Percentiles rank a stretch among this genome's conserved stretches.
phyloP scores from a whole-genome alignment of 495 filamentous ascomycete genomes.

The Neurospora africana region DNA sequence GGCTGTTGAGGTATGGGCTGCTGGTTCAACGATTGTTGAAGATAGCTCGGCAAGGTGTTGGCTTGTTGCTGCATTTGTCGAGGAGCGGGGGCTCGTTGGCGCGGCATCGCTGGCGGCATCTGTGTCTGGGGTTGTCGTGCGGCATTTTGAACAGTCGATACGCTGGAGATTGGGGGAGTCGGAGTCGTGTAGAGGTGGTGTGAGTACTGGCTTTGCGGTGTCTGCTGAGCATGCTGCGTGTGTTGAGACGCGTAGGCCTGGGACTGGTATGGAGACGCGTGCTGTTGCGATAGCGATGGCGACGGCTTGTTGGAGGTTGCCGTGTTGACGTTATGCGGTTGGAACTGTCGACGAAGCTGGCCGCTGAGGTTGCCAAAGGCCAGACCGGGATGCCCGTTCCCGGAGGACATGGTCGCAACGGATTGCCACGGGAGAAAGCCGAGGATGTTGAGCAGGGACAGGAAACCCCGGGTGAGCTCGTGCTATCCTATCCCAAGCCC shows the following conservation, averaged over 20 bases:
- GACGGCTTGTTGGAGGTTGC: constrained; percentile 26
- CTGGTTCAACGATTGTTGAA: constrained; percentile 25
- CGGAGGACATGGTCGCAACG: constrained; percentile 21
- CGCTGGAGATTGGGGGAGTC: constrained; percentile 26
- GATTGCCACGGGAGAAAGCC: no score
- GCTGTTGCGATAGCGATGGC: constrained; percentile 22
- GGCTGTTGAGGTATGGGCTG: constrained; percentile 14
- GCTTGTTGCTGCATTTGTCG: constrained; percentile 23
- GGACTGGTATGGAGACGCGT: constrained; percentile 21
- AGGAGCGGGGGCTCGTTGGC: constrained; percentile 25
- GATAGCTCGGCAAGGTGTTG: constrained; percentile 16
- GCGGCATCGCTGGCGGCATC: constrained; percentile 24
- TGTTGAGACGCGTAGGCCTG: constrained; percentile 5
- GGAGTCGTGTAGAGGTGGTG: constrained; percentile 27
- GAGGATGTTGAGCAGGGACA: no score
- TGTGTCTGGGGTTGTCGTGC: constrained; percentile 25
- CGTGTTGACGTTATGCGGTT: constrained; percentile 28
- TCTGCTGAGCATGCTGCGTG: constrained; percentile 9
- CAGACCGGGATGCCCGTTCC: constrained; percentile 21
- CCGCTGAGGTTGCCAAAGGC: constrained; percentile 10
- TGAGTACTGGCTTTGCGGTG: constrained; percentile 6
- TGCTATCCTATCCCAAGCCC: no score
- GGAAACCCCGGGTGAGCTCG: no score
- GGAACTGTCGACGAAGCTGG: constrained; percentile 19
- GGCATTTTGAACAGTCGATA: constrained; percentile 29